Conservation (phyloP, 2,329 filamentous ascomycete genomes). For the Ophiocordyceps camponoti-rufipedis region DNA sequence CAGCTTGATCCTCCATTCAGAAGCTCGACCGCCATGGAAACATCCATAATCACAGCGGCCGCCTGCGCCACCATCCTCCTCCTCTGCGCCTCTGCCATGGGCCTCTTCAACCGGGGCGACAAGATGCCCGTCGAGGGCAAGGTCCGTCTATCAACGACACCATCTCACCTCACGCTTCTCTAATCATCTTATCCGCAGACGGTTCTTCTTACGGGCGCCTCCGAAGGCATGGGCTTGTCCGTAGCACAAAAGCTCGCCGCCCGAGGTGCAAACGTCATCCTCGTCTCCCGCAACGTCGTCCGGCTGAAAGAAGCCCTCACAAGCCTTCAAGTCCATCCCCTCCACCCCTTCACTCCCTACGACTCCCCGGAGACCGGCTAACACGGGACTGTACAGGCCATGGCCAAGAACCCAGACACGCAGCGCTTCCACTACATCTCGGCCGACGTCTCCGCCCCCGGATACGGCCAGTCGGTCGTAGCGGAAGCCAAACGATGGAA, state of each 20-base stretch:
- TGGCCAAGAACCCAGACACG: slow-evolving; percentile 41
- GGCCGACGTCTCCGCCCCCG: slow-evolving; percentile 57
- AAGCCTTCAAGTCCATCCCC: slow-evolving; percentile 39
- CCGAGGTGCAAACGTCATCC: slow-evolving; percentile 73
- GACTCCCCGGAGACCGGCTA: not conserved
- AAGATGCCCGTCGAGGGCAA: slow-evolving; percentile 72
- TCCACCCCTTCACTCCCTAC: not conserved
- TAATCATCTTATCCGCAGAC: slow-evolving; percentile 35
- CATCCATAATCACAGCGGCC: slow-evolving; percentile 1
- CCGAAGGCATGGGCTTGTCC: slow-evolving; percentile 76
- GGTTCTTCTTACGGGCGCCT: slow-evolving; percentile 74
- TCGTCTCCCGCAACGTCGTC: slow-evolving; percentile 58
- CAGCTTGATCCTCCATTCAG: not conserved
- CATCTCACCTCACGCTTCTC: not conserved
- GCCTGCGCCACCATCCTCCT: slow-evolving; percentile 6
- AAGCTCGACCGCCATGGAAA: slow-evolving; percentile 1
- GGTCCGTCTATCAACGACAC: slow-evolving; percentile 27
- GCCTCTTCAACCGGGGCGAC: slow-evolving; percentile 45
- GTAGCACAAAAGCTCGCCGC: slow-evolving; percentile 55
- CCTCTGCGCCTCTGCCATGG: slow-evolving; percentile 34
- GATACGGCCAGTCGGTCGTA: slow-evolving; percentile 54
- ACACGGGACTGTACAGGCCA: slow-evolving; percentile 24
- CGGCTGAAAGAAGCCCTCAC: slow-evolving; percentile 58
- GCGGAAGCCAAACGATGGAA: slow-evolving; percentile 66
- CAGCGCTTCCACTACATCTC: slow-evolving; percentile 75